Evolutionary conservation across 805 yeast genomes (phyloP).

Genomic region (Saturnispora ahearnii): DNA sequence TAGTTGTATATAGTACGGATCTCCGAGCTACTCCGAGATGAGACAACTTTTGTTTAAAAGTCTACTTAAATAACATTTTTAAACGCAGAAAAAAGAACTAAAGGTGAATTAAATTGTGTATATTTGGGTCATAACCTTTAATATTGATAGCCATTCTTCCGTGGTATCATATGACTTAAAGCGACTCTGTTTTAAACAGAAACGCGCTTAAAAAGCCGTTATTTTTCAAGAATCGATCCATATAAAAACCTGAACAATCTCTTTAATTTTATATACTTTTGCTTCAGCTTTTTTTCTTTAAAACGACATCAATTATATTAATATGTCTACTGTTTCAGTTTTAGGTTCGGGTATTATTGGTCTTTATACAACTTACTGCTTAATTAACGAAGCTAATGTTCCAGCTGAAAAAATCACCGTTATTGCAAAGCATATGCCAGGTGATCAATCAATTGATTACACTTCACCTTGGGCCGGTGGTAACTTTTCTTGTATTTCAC

Average conservation of each 20-base stretch:
- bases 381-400: slow-evolving; percentile 35
- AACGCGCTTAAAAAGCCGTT: background rate
- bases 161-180: background rate
- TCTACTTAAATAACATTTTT: background rate
- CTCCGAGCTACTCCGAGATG: slow-evolving; percentile 2
- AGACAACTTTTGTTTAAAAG: background rate
- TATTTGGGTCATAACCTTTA: background rate
- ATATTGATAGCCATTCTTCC: background rate
- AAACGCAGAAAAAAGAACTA: background rate
- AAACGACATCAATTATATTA: background rate
- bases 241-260: background rate
- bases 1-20: background rate
- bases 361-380: slow-evolving; percentile 47
- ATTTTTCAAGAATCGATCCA: background rate
- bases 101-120: no score
- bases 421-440: slow-evolving; percentile 62
- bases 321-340: slow-evolving; percentile 18
- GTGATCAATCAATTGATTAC: slow-evolving; percentile 64
- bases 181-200: background rate
- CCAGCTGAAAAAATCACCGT: slow-evolving; percentile 40
- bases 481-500: slow-evolving; percentile 52
- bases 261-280: background rate
- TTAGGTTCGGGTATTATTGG: slow-evolving; percentile 60
- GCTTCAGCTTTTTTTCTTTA: background rate
- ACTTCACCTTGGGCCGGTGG: slow-evolving; percentile 81